Base-by-base conservation (phyloP, 208 protist genomes). In the Zelonia costaricensis region DNA sequence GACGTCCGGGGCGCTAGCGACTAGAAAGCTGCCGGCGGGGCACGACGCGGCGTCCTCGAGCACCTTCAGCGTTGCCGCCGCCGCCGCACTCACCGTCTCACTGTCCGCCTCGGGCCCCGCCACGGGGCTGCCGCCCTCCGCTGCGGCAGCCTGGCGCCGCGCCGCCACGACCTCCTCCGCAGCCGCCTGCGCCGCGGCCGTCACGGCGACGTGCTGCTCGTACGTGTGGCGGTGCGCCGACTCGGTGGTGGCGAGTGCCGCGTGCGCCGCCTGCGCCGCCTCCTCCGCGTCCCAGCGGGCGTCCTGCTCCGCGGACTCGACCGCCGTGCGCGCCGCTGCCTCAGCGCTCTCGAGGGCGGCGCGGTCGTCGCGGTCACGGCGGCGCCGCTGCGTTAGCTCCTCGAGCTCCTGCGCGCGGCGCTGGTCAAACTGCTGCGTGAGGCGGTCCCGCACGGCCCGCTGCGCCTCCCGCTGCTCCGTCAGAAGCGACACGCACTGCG, bases 381-480 rank as follows among this genome's bases (percentile, higher is more conserved):
- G 78, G 33, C 85, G 85, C 10, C 54, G 60, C 56, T 70, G 73
- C n/a, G 54, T 69, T 15, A 82, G 59, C 46, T 62, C 43, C 66
- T 89, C 81, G 27, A 87, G 52, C 70, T 94, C 88, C 48, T 60
- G 59, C 4, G 65, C 77, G 9, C 85, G 69, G 35, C 76, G 71
- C 56, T 62, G 53, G 22, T 92, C 85, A 66, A 82, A 86, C 61
- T 86, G 73, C 54, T 69, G 66, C 16, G 83, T 90, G 44, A 94
- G 74, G 40, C 83, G 69, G 54, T 94, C 85, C 27, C 88, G 85
- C 42, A 84, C 40, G 25, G 61, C 88, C 23, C 81, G 80, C 47
- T 89, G 88, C 23, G 62, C 65, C 49, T 93, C 84, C 69, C 91
- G 84, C 55, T 81, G 75, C 25, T 93, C 84, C 30, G 73, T 82